Percentiles rank a stretch among this genome's conserved stretches.
Conservation (phyloP, 148 eudicot species). For the Suaeda aralocaspica region DNA sequence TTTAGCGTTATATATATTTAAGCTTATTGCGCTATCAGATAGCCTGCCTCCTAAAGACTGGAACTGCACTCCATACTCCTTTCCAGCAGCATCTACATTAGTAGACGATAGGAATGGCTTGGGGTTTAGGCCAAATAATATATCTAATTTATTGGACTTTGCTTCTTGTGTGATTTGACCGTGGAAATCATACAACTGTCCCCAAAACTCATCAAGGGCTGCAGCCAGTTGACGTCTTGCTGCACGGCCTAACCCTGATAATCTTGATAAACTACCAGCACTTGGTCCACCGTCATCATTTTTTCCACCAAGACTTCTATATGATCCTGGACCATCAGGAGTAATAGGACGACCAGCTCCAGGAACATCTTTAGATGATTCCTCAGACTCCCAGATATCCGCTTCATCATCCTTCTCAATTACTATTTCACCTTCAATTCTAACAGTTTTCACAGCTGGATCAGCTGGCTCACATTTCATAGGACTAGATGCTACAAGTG, state of each 20-base stretch:
- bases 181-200: constrained; percentile 86
- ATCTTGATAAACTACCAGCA: constrained; percentile 74
- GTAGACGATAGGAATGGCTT: constrained; percentile 19
- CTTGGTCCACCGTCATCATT: constrained; percentile 71
- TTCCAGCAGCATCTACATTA: constrained; percentile 38
- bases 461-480: constrained; percentile 32
- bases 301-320: constrained; percentile 70
- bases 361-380: constrained; percentile 38
- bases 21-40: constrained; percentile 42
- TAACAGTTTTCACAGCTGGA: constrained; percentile 40
- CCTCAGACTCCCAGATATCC: constrained; percentile 53
- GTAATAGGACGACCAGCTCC: constrained; percentile 33
- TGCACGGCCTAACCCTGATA: constrained; percentile 92
- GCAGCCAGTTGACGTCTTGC: constrained; percentile 78
- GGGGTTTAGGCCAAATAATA: constrained; percentile 51
- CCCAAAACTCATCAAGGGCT: constrained; percentile 95
- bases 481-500: constrained; percentile 18
- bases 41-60: constrained; percentile 38
- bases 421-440: constrained; percentile 39
- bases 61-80: constrained; percentile 39
- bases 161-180: constrained; percentile 78
- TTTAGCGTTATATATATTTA: constrained; percentile 40
- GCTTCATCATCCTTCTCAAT: constrained; percentile 43
- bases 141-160: constrained; percentile 58
- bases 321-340: constrained; percentile 71